A percentile compares a stretch with the other conserved stretches of the same genome.
Evolutionary conservation across 2,329 filamentous ascomycete genomes (phyloP).

Genomic region (Monosporascus sp.): DNA sequence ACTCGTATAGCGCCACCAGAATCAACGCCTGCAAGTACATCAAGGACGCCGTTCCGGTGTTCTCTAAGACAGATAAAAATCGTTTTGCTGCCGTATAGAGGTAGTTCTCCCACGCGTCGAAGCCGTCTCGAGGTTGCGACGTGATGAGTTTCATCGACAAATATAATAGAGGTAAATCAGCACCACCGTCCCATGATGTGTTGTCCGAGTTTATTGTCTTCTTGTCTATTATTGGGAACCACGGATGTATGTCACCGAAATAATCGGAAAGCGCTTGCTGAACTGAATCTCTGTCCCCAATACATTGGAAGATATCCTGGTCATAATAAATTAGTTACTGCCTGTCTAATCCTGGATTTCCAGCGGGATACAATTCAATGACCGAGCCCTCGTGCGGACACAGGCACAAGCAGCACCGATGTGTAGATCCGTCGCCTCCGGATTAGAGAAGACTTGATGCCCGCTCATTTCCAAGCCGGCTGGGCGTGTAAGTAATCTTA

Average conservation of each 20-base stretch:
- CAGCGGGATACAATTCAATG: too few species aligned
- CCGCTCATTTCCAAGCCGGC: too few species aligned
- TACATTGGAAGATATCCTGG: constrained; percentile 34
- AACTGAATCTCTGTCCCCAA: constrained; percentile 33
- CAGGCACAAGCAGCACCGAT: too few species aligned
- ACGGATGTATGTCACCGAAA: constrained; percentile 40
- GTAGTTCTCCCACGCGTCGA: constrained; percentile 29
- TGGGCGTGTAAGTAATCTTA: not conserved
- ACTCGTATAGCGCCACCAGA: constrained; percentile 43
- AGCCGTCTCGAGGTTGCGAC: constrained; percentile 29
- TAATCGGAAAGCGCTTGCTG: constrained; percentile 35
- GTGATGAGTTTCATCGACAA: constrained; percentile 44
- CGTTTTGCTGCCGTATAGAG: constrained; percentile 40
- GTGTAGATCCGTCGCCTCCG: too few species aligned
- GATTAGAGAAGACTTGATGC: too few species aligned
- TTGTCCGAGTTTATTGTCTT: constrained; percentile 39
- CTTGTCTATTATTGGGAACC: constrained; percentile 44
- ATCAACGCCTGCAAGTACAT: constrained; percentile 40
- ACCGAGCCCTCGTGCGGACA: too few species aligned
- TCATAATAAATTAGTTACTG: not conserved
- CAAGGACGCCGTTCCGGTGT: constrained; percentile 36
- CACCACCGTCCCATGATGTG: constrained; percentile 37
- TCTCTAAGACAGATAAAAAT: constrained; percentile 36
- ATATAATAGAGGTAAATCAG: constrained; percentile 42
- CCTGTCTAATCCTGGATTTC: too few species aligned